Base-by-base conservation (phyloP, 1,139 yeast species). In the Zhuliangozyma parablackwelliae region DNA sequence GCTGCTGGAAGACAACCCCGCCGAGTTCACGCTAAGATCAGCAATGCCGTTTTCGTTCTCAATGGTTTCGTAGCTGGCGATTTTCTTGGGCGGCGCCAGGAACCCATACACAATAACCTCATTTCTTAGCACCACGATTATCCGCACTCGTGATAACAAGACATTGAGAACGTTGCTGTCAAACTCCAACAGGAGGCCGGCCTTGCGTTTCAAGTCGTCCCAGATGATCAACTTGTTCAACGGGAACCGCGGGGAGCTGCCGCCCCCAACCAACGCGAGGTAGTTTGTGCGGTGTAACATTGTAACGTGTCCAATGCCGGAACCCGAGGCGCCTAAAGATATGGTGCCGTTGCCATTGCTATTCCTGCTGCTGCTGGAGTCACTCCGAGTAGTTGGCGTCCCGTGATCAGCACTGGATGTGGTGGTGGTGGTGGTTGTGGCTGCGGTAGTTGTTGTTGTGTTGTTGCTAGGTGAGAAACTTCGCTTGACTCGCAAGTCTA, bases 261-360 rank as follows among this genome's bases (percentile, higher is more conserved):
- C 96, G 9, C 96, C 96, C 1, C 97, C 96, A 1, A 89, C 88
- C 32, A 90, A 60, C 1, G 92, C 96, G 40, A 90, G 70, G 55
- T 89, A 89, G 60, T 90, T 90, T 1, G 97, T 89, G 32, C 96
- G 72, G 55, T 88, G 87, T 10, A 90, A 78, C 96, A 90, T 87
- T 36, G 83, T 72, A 2, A 84, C 78, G 30, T 74, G 68, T 3
- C 94, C 95, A 21, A 88, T 78, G 0, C 96, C 96, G 30, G 78
- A 55, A 1, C 69, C 72, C 16, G 16, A 16, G 16, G 16, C 16
- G 4, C 16, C 16, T 16, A 16, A 8, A 41, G 37, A 6, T 13
- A 20, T 7, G n/a, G 30, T 12, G 20, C n/a, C 10, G 33, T 3
- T 13, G 20, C 26, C 9, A 10, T 28, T 10, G 25, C 7, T 12